A percentile compares a stretch with the other conserved stretches of the same genome.
Evolutionary conservation across 78 protist species (phyloP).

Genomic region (slime mould (Dictyostelium discoideum)): DNA sequence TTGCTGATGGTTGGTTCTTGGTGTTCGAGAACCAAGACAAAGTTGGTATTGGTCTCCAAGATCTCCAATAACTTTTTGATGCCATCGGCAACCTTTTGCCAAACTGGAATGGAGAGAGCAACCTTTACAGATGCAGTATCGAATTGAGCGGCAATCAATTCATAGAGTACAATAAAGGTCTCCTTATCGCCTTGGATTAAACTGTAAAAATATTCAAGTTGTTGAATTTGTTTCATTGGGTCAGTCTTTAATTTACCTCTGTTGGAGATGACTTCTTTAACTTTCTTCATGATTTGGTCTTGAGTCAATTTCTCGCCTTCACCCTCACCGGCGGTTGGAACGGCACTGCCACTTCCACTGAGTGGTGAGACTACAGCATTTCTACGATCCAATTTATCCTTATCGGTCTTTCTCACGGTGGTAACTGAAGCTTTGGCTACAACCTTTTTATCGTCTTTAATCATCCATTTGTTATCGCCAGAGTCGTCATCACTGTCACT

Average conservation of each 20-base stretch:
- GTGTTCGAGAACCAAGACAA: slow-evolving; percentile 10
- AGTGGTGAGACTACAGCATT: neutral
- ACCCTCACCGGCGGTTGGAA: neutral
- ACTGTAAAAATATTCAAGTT: slow-evolving; percentile 5
- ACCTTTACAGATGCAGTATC: slow-evolving; percentile 66
- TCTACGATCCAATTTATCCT: neutral
- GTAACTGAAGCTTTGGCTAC: neutral
- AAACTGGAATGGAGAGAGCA: slow-evolving; percentile 52
- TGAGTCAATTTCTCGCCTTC: slow-evolving; percentile 27
- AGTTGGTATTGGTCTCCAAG: slow-evolving; percentile 9
- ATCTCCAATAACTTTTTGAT: slow-evolving; percentile 19
- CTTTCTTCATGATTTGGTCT: slow-evolving; percentile 51
- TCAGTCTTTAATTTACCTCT: slow-evolving; percentile 82
- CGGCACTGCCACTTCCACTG: neutral
- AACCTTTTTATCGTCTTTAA: neutral
- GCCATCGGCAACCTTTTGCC: slow-evolving; percentile 55
- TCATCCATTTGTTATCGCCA: neutral
- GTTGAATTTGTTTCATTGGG: slow-evolving; percentile 49
- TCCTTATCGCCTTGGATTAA: slow-evolving; percentile 59
- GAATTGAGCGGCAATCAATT: slow-evolving; percentile 79
- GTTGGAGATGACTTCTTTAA: slow-evolving; percentile 47
- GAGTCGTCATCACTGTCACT: slow-evolving; percentile 15
- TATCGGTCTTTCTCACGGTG: neutral
- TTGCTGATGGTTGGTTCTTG: slow-evolving; percentile 16
- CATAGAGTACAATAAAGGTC: slow-evolving; percentile 56